These are phyloP conservation scores for Teunomyces funiuensis DNA, from an alignment of 805 yeast species.

Conservation along the genomic window DNA sequence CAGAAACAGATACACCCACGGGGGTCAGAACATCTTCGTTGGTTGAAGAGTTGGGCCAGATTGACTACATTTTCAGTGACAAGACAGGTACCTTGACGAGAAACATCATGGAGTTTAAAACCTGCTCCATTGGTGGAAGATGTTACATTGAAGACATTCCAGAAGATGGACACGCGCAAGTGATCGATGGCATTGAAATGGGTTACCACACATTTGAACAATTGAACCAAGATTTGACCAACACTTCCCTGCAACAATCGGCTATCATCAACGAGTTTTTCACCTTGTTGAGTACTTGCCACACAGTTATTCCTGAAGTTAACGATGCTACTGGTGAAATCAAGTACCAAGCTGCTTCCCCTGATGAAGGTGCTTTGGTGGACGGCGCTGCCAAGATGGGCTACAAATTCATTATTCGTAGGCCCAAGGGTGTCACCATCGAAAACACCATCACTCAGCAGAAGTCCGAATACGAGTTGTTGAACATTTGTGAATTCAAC, in stretches of 20 bases:
- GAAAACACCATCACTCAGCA: conserved; percentile 50
- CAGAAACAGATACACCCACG: conserved; percentile 87
- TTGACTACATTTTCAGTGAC: conserved; percentile 93
- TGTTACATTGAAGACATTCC: conserved; percentile 89
- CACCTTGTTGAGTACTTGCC: conserved; percentile 86
- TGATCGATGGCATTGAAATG: conserved; percentile 73
- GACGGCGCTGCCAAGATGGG: conserved; percentile 94
- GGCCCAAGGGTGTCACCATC: conserved; percentile 78
- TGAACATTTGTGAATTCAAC: conserved; percentile 93
- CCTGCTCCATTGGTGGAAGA: conserved; percentile 89
- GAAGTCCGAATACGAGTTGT: conserved; percentile 64
- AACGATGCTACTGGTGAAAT: conserved; percentile 57
- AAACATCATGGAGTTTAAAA: conserved; percentile 94
- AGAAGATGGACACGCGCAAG: conserved; percentile 76
- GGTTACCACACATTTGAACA: conserved; percentile 76
- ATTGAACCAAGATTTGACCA: conserved; percentile 46
- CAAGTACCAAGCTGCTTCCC: conserved; percentile 97
- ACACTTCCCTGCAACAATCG: conserved; percentile 45
- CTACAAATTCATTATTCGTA: conserved; percentile 78
- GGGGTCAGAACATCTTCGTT: conserved; percentile 92
- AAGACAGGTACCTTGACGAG: conserved; percentile 96
- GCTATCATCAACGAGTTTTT: conserved; percentile 70
- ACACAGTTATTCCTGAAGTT: conserved; percentile 94
- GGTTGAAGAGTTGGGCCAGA: conserved; percentile 97
- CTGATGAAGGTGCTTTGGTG: conserved; percentile 98